Conservation (phyloP, 1,139 yeast species). For the Pichia terricola region DNA sequence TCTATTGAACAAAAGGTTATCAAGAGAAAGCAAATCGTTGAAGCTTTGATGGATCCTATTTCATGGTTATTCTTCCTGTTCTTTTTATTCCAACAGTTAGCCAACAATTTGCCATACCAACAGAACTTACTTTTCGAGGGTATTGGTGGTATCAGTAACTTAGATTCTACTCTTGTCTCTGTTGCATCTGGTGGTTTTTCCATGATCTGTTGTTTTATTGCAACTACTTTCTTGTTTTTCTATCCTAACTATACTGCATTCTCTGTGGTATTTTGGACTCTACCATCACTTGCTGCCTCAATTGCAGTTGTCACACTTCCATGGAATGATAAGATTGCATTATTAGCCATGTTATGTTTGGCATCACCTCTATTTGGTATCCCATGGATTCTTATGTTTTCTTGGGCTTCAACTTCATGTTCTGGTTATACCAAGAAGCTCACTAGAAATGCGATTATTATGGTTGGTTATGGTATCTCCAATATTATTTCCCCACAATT, state of each 20-base stretch:
- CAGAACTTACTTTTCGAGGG: slow-evolving; percentile 30
- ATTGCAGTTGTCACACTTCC: slow-evolving; percentile 36
- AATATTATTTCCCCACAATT: slow-evolving; percentile 39
- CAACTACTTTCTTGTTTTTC: slow-evolving; percentile 15
- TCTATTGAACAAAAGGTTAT: slow-evolving; percentile 30
- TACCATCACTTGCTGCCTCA: slow-evolving; percentile 37
- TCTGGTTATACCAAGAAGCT: slow-evolving; percentile 34
- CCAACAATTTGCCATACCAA: slow-evolving; percentile 36
- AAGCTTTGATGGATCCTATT: slow-evolving; percentile 31
- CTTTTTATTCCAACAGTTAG: slow-evolving; percentile 30
- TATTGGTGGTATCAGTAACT: slow-evolving; percentile 28
- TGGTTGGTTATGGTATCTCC: slow-evolving; percentile 31
- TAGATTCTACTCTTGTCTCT: slow-evolving; percentile 42
- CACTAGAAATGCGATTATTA: slow-evolving; percentile 32
- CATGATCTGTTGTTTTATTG: slow-evolving; percentile 17
- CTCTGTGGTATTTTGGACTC: slow-evolving; percentile 31
- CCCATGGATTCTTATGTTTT: slow-evolving; percentile 34
- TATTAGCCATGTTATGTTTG: slow-evolving; percentile 33
- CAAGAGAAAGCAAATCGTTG: slow-evolving; percentile 29
- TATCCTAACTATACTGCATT: slow-evolving; percentile 26
- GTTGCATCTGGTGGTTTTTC: slow-evolving; percentile 27
- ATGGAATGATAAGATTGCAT: slow-evolving; percentile 33
- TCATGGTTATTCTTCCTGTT: slow-evolving; percentile 31
- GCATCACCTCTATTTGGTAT: slow-evolving; percentile 33
- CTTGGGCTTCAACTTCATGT: slow-evolving; percentile 27